These are phyloP conservation scores for Phaeotremella fagi DNA, from an alignment of 768 basidiomycete genomes.

Conservation along the genomic window DNA sequence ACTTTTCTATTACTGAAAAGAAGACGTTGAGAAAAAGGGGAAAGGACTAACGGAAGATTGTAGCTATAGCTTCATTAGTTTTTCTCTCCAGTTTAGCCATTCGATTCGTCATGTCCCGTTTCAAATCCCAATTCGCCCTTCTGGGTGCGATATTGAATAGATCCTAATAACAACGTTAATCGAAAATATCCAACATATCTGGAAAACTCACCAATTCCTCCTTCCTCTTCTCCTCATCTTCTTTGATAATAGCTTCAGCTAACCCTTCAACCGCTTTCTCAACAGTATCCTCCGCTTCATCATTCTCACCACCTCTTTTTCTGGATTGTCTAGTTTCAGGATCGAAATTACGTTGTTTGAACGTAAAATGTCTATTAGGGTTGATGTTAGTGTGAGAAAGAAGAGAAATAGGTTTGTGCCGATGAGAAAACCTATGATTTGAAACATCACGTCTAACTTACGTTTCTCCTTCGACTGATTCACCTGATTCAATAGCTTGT, in stretches of 20 bases:
- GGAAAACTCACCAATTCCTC: conserved; percentile 76
- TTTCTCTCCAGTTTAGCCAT: conserved; percentile 76
- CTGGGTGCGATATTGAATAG: conserved; percentile 62
- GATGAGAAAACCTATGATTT: background rate
- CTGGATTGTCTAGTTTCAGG: conserved; percentile 58
- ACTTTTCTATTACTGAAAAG: background rate
- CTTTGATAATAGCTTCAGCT: conserved; percentile 74
- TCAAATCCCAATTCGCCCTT: conserved; percentile 75
- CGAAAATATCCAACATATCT: no score
- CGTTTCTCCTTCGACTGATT: conserved; percentile 32
- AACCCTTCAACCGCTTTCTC: conserved; percentile 79
- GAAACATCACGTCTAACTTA: background rate
- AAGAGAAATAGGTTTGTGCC: no score
- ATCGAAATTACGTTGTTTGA: conserved; percentile 73
- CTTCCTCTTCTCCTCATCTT: conserved; percentile 76
- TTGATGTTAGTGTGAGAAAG: no score
- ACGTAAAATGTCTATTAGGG: conserved; percentile 37
- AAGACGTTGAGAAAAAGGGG: background rate
- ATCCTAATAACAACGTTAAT: conserved; percentile 39
- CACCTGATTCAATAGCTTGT: conserved; percentile 27
- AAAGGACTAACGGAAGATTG: conserved; percentile 72
- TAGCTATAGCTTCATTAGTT: conserved; percentile 88
- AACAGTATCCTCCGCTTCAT: conserved; percentile 72
- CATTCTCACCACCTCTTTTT: conserved; percentile 51
- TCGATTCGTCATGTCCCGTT: conserved; percentile 70